Conservation (phyloP, 1,284 basidiomycete species). For the Xerocomus nothofagi region DNA sequence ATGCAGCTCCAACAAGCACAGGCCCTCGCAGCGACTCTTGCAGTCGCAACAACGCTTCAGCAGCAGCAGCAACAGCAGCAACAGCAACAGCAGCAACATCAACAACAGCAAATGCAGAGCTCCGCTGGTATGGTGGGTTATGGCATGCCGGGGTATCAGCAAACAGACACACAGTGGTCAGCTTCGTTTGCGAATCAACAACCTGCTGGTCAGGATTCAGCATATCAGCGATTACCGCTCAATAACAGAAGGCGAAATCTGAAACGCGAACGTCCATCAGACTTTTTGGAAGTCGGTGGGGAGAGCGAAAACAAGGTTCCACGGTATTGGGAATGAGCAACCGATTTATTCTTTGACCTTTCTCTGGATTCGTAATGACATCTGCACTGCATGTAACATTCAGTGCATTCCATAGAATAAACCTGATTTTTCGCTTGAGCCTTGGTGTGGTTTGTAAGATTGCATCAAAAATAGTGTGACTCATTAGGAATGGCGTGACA, state of each 20-base stretch:
- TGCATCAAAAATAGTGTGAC: conserved; percentile 19
- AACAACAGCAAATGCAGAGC: conserved; percentile 33
- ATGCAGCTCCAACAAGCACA: conserved; percentile 77
- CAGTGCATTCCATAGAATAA: conserved; percentile 14
- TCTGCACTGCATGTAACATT: conserved; percentile 17
- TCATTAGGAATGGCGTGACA: conserved; percentile 24
- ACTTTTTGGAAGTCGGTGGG: conserved; percentile 73
- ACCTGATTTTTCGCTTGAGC: conserved; percentile 1
- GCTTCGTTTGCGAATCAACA: conserved; percentile 63
- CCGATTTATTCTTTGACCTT: neutral
- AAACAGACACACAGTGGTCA: conserved; percentile 41
- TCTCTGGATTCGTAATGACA: conserved; percentile 6
- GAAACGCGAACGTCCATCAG: conserved; percentile 78
- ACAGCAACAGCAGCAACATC: conserved; percentile 31
- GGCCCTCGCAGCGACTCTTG: conserved; percentile 60
- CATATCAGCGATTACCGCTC: conserved; percentile 79
- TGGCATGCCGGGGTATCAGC: conserved; percentile 42
- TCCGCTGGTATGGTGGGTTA: conserved; percentile 38
- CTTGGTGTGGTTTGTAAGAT: neutral
- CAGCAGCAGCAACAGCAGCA: conserved; percentile 46
- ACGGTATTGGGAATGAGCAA: conserved; percentile 69
- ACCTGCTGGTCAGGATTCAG: conserved; percentile 66
- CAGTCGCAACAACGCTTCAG: conserved; percentile 49
- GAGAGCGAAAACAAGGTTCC: conserved; percentile 63
- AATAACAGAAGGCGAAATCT: conserved; percentile 73